Evolutionary conservation across 495 filamentous ascomycete species (phyloP), one percentile per base, ranked within the genome.

Genomic region (Penicillium cataractarum): DNA sequence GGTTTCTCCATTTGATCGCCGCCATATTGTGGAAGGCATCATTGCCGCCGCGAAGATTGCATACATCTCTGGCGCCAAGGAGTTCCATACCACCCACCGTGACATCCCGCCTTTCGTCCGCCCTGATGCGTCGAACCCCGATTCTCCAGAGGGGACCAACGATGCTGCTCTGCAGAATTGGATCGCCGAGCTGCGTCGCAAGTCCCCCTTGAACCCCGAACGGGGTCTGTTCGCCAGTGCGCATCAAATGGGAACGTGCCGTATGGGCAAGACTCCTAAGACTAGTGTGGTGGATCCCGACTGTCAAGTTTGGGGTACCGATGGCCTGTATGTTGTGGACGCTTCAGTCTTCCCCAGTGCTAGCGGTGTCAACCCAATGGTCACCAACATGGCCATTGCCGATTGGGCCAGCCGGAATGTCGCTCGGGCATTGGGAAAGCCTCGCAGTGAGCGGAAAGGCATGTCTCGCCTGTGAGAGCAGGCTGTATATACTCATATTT

Each of bases 321-420:
- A 89, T 50, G 87, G 86, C 0, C 61, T 97, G 65, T 95, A 89
- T 69, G 87, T 97, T 3, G 84, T 88, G 3, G 94, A 98, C 79
- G 90, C 92, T 29, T 96, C 92, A 65, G 87, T 97, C 0, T 92
- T 97, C 64, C 94, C 94, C 0, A 90, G 87, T 58, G 92, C 93
- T 6, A 92, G 89, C 65, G 94, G 94, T 6, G 93, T 96, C 12
- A 97, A 97, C 72, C 94, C 93, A 4, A 97, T 97, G 93, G 78
- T 97, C 35, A 96, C 92, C 48, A 89, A 83, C 58, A 95, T 97
- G 92, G 92, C 87, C 3, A 92, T 97, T 65, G 81, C 88, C 27
- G 79, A 81, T 55, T 78, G 74, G 70, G 71, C 75, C 7, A 81
- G 79, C 68, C 71, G 66, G 12, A 77, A 76, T 33, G 58, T 81